Conservation (phyloP, 208 protist genomes). For the Willaertia magna region DNA sequence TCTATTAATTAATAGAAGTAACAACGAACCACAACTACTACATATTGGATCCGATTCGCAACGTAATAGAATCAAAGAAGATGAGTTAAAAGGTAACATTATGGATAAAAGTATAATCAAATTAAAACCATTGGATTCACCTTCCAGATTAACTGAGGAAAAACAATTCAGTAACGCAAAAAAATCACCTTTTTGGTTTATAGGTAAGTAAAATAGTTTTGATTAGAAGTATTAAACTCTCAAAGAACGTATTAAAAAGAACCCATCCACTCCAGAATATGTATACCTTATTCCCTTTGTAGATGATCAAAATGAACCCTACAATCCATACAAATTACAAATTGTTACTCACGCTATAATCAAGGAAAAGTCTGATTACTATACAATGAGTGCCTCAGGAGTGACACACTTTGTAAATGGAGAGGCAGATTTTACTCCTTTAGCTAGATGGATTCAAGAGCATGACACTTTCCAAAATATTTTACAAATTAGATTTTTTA, state of each 20-base stretch:
- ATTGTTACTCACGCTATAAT: conserved; percentile 71
- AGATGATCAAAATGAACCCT: conserved; percentile 21
- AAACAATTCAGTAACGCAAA: neutral
- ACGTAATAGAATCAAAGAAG: neutral
- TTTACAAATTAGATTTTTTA: conserved; percentile 68
- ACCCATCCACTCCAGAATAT: neutral
- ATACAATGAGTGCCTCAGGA: conserved; percentile 74
- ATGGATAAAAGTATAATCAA: neutral
- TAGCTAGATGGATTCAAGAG: conserved; percentile 78
- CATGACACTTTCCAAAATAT: conserved; percentile 69
- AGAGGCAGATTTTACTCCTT: conserved; percentile 73
- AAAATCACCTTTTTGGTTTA: neutral
- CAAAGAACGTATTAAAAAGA: neutral
- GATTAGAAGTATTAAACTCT: neutral
- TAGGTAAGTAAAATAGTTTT: neutral
- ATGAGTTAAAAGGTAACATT: neutral
- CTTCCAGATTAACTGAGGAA: neutral
- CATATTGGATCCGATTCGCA: neutral
- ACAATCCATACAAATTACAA: conserved; percentile 82
- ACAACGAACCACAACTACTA: neutral
- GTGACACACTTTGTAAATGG: conserved; percentile 77
- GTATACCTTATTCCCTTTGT: neutral
- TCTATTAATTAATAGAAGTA: neutral
- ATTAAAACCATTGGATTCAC: neutral
- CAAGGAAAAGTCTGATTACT: conserved; percentile 56